Base-by-base conservation (phyloP, 768 basidiomycete genomes). In the Tricholoma matsutake region DNA sequence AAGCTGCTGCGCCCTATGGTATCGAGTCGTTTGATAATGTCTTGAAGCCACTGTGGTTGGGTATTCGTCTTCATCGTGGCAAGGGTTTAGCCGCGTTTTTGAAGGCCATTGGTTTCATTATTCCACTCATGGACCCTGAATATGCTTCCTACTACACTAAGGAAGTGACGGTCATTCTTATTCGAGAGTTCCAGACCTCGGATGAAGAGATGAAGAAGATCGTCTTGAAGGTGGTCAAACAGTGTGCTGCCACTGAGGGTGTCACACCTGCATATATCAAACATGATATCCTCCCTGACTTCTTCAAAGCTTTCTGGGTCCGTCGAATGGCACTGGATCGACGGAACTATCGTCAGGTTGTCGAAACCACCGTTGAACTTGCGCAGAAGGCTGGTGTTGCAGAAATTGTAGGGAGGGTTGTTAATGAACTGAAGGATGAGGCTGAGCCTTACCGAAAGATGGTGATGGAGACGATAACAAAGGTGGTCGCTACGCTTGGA, bases 181-280 rank as follows among this genome's bases (percentile, higher is more conserved):
- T 96, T 64, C 94, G 97, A 70, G 96, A 98, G 77, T 98, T 98
- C 81, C 95, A 96, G 73, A 97, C 96, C 6, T 96, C 96, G 8
- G 97, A 99, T 72, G 97, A 99, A 74, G 97, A 99, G 81, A 99
- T 99, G 97, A 96, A 98, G 85, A 97, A 98, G 83, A 98, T 98
- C 65, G 97, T 99, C 5, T 78, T 99, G 55, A 98, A 98, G 75
- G 97, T 99, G 59, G 96, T 98, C 68, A 97, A 98, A 76, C 97
- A 98, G 73, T 98, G 97, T 70, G 94, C 97, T 32, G 93, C 94
- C 8, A 99, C 97, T 1, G 97, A 99, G 72, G 97, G 97, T 78
- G 97, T 99, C 37, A 94, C 94, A 0, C 87, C 97, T 2, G 83
- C 86, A 41, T 99, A 98, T 74, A 97, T 99, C 72, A 96, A 94